Evolutionary conservation across 257 asterid species (phyloP).

Genomic region (Scutellaria minor): DNA sequence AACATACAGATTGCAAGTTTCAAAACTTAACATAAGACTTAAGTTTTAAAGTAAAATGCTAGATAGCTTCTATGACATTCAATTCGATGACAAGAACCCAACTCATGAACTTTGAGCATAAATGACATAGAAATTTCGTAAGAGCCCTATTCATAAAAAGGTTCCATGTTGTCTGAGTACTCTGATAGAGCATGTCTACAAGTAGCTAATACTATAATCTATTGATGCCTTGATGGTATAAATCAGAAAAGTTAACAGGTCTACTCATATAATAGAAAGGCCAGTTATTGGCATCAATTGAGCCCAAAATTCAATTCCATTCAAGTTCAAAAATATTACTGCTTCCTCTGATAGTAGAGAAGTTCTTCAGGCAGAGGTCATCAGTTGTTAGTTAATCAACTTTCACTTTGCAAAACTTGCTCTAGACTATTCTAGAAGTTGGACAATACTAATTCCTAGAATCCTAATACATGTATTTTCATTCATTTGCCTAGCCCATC

Average conservation of each 20-base stretch:
- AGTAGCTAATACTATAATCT: not conserved
- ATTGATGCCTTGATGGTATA: not conserved
- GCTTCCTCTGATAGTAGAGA: not conserved
- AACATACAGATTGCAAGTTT: slow-evolving; percentile 6
- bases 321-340: not conserved
- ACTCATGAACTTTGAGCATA: slow-evolving; percentile 9
- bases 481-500: slow-evolving; percentile 2
- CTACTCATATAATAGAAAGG: not conserved
- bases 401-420: not conserved
- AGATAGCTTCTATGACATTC: not conserved
- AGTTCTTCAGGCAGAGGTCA: not conserved
- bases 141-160: not conserved
- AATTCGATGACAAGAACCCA: not conserved
- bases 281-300: too few species aligned
- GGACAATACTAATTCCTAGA: not conserved
- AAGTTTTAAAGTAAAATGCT: not conserved
- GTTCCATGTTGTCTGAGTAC: not conserved
- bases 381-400: not conserved
- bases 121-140: not conserved
- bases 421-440: too few species aligned
- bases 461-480: not conserved
- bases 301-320: not conserved
- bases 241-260: not conserved
- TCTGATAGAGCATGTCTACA: not conserved
- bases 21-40: not conserved